These are phyloP conservation scores for Silene vulgaris DNA, from an alignment of 179 eudicot genomes.

Conservation along the genomic window DNA sequence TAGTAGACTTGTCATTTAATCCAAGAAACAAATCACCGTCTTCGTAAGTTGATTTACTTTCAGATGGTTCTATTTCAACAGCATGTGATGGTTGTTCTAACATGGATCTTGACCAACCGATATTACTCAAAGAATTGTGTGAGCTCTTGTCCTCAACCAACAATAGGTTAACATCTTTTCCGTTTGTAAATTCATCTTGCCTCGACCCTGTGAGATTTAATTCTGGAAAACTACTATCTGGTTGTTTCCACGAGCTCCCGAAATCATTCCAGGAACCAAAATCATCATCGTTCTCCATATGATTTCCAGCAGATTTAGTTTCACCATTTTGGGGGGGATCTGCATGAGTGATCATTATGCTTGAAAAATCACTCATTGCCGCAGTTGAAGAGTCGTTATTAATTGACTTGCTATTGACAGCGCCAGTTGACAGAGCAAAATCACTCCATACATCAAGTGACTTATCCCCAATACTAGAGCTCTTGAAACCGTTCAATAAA, in stretches of 20 bases:
- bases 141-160: conserved; percentile 16
- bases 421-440: conserved; percentile 23
- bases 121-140: conserved; percentile 27
- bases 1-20: conserved; percentile 19
- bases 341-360: conserved; percentile 18
- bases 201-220: conserved; percentile 5
- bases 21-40: conserved; percentile 27
- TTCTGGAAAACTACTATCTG: conserved; percentile 16
- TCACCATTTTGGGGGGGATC: conserved; percentile 21
- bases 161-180: conserved; percentile 11
- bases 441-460: conserved; percentile 28
- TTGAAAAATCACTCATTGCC: conserved; percentile 26
- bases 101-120: conserved; percentile 21
- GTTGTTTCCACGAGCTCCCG: conserved; percentile 17
- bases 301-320: conserved; percentile 19
- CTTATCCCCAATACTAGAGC: conserved; percentile 19
- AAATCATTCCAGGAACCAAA: conserved; percentile 34
- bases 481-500: conserved; percentile 30
- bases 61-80: conserved; percentile 22
- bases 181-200: conserved; percentile 3
- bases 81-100: conserved; percentile 21
- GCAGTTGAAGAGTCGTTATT: conserved; percentile 23
- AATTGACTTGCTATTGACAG: conserved; percentile 19
- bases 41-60: conserved; percentile 12
- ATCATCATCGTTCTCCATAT: conserved; percentile 19